Conservation (phyloP, 345 rosid species). For the Trapa incisa region DNA sequence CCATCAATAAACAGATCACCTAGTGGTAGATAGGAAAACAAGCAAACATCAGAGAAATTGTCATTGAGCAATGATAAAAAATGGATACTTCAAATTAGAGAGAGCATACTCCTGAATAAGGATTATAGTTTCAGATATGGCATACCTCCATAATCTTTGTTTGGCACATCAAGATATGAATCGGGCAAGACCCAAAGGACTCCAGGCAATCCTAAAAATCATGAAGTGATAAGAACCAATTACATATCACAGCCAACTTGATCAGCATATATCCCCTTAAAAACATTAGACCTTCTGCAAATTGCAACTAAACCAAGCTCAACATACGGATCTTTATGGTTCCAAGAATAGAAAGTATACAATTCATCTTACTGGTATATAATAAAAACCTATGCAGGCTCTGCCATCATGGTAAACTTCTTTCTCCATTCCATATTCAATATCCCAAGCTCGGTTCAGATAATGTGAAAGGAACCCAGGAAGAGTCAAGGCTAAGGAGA, state of each 20-base stretch:
- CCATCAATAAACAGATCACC: constrained; percentile 82
- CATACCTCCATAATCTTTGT: constrained; percentile 95
- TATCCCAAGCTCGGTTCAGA: neutral
- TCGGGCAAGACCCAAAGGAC: constrained; percentile 97
- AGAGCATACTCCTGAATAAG: neutral
- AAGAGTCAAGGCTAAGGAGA: too few relatives aligned
- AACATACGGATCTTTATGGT: neutral
- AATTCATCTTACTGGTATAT: neutral
- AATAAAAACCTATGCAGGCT: neutral
- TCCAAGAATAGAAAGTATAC: neutral
- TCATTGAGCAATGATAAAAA: neutral
- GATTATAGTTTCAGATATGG: neutral
- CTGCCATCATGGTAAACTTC: neutral
- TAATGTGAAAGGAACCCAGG: neutral
- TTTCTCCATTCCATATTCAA: too few relatives aligned
- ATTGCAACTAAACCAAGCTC: neutral
- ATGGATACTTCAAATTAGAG: neutral
- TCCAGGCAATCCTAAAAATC: constrained; percentile 53
- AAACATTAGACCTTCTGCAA: neutral
- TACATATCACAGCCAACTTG: neutral
- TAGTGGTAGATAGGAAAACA: constrained; percentile 15
- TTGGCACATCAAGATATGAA: constrained; percentile 91
- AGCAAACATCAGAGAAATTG: neutral
- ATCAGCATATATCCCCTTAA: neutral
- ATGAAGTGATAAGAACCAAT: neutral